Evolutionary conservation across 768 basidiomycete genomes (phyloP).

Genomic region (Amanita jacksonii): DNA sequence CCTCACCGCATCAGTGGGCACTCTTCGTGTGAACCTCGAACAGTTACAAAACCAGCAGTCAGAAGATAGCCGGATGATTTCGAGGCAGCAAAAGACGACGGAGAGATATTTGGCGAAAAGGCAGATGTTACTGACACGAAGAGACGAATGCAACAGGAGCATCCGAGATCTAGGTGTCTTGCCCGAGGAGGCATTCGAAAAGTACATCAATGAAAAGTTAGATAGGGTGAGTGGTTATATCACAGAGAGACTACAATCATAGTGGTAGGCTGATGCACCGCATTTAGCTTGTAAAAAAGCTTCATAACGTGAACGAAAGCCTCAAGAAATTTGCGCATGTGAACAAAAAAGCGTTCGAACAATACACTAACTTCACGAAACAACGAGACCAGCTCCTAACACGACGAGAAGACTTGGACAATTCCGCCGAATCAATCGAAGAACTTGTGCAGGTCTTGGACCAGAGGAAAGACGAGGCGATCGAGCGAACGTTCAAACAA

Average conservation of each 20-base stretch:
- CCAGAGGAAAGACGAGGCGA: slow-evolving; percentile 96
- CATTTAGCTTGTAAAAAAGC: slow-evolving; percentile 88
- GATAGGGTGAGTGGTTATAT: slow-evolving; percentile 54
- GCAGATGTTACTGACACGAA: slow-evolving; percentile 72
- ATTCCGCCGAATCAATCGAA: slow-evolving; percentile 81
- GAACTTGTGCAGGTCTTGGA: slow-evolving; percentile 91
- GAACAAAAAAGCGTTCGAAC: slow-evolving; percentile 99
- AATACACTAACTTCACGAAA: slow-evolving; percentile 96
- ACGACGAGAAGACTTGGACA: slow-evolving; percentile 86
- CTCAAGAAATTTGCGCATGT: slow-evolving; percentile 97
- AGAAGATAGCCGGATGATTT: slow-evolving; percentile 80
- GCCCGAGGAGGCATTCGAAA: slow-evolving; percentile 95
- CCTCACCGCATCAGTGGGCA: slow-evolving; percentile 52
- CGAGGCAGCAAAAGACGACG: slow-evolving; percentile 90
- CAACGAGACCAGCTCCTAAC: slow-evolving; percentile 86
- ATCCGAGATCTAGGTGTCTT: slow-evolving; percentile 94
- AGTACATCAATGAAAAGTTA: slow-evolving; percentile 82
- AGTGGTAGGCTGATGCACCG: neutral
- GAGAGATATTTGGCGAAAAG: slow-evolving; percentile 92
- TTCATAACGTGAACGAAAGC: slow-evolving; percentile 88
- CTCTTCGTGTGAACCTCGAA: slow-evolving; percentile 58
- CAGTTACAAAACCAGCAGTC: slow-evolving; percentile 70
- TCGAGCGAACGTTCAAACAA: slow-evolving; percentile 97
- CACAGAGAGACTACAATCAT: neutral
- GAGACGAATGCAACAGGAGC: slow-evolving; percentile 91